Percentiles rank a stretch among this genome's conserved stretches.
These are phyloP conservation scores for Magnaporthales sp. DNA, from an alignment of 2,329 filamentous ascomycete species.

Conservation along the genomic window DNA sequence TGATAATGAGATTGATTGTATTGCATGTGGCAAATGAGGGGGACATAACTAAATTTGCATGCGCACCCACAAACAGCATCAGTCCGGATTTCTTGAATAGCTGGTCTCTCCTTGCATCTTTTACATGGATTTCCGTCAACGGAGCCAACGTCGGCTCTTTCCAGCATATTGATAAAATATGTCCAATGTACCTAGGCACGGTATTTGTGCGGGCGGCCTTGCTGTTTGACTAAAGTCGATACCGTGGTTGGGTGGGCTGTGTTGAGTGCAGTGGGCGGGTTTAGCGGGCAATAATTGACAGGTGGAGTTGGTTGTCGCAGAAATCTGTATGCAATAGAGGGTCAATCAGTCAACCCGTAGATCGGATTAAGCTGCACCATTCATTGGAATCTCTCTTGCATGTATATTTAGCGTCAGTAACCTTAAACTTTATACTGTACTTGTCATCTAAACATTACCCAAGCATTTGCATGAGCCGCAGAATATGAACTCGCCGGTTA, in stretches of 20 bases:
- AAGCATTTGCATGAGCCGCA: background rate
- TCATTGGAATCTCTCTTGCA: background rate
- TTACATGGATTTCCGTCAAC: constrained; percentile 6
- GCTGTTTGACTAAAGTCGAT: background rate
- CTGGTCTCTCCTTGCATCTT: constrained; percentile 6
- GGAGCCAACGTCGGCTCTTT: background rate
- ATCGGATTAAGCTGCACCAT: background rate
- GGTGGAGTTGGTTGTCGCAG: background rate
- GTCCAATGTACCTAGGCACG: background rate
- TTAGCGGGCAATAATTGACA: background rate
- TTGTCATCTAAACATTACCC: background rate
- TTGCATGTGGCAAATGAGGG: background rate
- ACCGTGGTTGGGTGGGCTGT: background rate
- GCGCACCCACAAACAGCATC: constrained; percentile 7
- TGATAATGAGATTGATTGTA: background rate
- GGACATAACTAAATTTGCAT: background rate
- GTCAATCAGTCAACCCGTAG: background rate
- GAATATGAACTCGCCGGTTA: background rate
- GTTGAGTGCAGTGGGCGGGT: background rate
- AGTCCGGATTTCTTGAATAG: background rate
- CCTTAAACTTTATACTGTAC: no score
- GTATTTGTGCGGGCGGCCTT: background rate
- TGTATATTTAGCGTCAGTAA: no score
- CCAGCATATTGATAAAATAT: background rate
- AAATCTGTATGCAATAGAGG: background rate